Evolutionary conservation across 2,329 filamentous ascomycete species (phyloP), one percentile per base, ranked within the genome.

Genomic region (Monosporascus sp.): DNA sequence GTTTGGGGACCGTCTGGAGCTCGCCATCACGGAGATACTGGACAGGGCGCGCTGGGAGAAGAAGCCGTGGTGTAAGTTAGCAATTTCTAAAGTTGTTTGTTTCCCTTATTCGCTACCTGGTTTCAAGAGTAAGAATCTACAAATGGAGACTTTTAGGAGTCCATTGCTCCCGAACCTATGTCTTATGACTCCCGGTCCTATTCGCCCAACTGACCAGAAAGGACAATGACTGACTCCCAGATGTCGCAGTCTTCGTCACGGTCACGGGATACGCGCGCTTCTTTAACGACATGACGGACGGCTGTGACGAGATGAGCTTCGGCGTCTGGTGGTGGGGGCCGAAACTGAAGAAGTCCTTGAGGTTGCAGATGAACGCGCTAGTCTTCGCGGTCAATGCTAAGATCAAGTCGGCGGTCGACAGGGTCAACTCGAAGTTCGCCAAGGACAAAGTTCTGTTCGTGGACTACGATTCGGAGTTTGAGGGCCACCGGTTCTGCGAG

Each of bases 191-290:
- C 31, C 11, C 31, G 9, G 31, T 3, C 3, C 9, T 35, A 35
- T 35, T 14, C 5, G 31, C 31, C 11, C 3, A 35, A 14, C 31
- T 14, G 31, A 35, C 11, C 31, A 11, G 31, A 14, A 35, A 35
- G 9, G 11, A 14, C 11, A 35, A 35, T 35, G 31, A 5, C 31
- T 35, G 31, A 35, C 31, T 14, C 9, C 31, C 4, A 35, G 1
- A 5, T 35, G 9, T 14, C 2, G 11, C 31, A 35, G 31, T 78
- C 57, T 63, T 67, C 41, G 63, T 78, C 52, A 77, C 75, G 0
- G 63, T 78, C 52, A 77, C 75, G 0, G 76, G 75, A 5, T 78
- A 78, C 58, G 74, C 75, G 22, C 69, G 71, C 7, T 78, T 78
- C 63, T 78, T 78, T 63, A 74, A 77, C 59, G 73, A 67, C 22